Evolutionary conservation across 208 protist species (phyloP), one percentile per base, ranked within the genome.

Genomic region (Trypanosomatidae sp.): DNA sequence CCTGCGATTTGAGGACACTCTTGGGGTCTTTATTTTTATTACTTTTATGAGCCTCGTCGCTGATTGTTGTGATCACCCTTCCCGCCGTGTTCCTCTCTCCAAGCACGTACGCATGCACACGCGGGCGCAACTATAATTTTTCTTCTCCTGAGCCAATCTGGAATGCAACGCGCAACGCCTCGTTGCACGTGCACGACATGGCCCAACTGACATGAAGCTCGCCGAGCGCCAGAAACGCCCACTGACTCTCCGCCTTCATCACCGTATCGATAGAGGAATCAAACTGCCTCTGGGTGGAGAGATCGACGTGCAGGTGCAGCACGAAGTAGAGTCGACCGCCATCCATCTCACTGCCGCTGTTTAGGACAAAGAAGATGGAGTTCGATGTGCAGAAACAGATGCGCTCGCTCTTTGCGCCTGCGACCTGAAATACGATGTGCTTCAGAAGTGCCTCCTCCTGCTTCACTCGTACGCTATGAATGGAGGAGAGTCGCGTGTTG

Each of bases 241-340:
- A 80, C 36, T 55, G 28, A 17, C 73, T 60, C 76, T 91, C 84
- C 53, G 72, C 70, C 10, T 64, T 28, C 62, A 70, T 66, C 33
- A 68, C 62, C 3, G 60, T 52, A 55, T 82, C 79, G 15, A 66
- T 28, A 17, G 62, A 41, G 55, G 60, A 33, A 0, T 39, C 52
- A 0, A 65, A 33, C 43, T 44, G 73, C 52, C 50, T 75, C 17
- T 58, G 49, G 41, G 44, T 30, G 19, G 43, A 53, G 19, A 74
- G 15, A 60, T 65, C 50, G 28, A 79, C 66, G 62, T 86, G 77
- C 19, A 92, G 70, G 43, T 90, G 79, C 25, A 95, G 70, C 47
- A 74, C 82, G 82, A 93, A 96, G 82, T 93, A 92, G 28, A 92
- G 36, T 12, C 87, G 81, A n/a, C 86, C 89, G 6, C 79, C 83